phyloP scores from a whole-genome alignment of 306 rosid genomes.

The Pterocarpus macrocarpus region DNA sequence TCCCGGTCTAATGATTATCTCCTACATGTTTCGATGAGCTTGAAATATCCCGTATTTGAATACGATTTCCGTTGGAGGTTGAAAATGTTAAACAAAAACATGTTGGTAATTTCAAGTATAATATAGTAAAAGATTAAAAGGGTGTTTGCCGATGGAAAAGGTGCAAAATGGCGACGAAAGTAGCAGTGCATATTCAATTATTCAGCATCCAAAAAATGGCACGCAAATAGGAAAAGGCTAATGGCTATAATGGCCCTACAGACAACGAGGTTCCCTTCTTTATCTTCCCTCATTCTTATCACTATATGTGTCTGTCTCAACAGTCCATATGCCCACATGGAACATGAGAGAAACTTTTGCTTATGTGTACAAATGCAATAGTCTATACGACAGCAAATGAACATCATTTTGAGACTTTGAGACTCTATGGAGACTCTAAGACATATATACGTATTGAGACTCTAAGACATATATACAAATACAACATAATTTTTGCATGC shows the following conservation, averaged over 20 bases:
- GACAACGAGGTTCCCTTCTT: slow-evolving; percentile 18
- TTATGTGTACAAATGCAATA: not conserved
- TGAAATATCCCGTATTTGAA: no score
- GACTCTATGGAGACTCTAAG: not conserved
- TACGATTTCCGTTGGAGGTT: not conserved
- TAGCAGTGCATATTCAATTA: not conserved
- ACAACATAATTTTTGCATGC: slow-evolving; percentile 9
- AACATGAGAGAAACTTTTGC: not conserved
- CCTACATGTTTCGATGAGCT: no score
- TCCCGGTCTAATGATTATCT: no score
- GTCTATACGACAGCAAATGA: not conserved
- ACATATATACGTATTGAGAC: not conserved
- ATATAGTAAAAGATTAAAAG: not conserved
- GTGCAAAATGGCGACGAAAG: not conserved
- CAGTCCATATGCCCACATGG: not conserved
- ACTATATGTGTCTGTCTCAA: not conserved
- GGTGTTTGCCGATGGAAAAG: not conserved
- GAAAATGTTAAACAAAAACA: not conserved
- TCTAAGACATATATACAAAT: not conserved
- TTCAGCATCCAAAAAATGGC: slow-evolving; percentile 15
- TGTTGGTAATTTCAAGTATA: not conserved
- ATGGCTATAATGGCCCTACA: slow-evolving; percentile 30
- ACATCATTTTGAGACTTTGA: not conserved
- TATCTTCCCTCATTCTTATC: slow-evolving; percentile 7
- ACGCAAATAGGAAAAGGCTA: slow-evolving; percentile 15